These are phyloP conservation scores for Thraustochytrium sp. DNA, from an alignment of 352 stramenopile genomes.

Conservation along the genomic window DNA sequence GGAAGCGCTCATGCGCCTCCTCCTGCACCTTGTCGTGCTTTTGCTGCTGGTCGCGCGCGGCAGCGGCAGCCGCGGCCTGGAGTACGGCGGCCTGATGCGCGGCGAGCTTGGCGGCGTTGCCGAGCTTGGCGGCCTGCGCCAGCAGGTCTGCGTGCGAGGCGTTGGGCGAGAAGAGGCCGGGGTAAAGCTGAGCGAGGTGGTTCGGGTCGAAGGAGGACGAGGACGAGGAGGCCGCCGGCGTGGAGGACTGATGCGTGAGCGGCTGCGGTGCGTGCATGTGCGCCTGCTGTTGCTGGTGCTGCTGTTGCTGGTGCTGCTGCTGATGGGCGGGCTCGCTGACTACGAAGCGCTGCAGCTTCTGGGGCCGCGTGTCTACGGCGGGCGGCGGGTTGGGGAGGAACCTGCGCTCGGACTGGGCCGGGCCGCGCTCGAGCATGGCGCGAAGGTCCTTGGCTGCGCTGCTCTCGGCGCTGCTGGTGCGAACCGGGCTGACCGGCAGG, in stretches of 20 bases:
- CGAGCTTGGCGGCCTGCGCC: background rate
- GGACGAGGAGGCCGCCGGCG: no score
- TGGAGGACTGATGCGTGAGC: no score
- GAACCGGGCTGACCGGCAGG: background rate
- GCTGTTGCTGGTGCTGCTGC: background rate
- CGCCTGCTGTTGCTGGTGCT: background rate
- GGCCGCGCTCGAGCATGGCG: no score
- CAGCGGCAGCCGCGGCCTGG: background rate
- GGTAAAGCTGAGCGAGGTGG: no score
- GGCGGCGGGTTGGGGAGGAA: no score
- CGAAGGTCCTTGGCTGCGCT: no score
- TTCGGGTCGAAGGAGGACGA: no score
- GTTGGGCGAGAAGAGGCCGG: background rate
- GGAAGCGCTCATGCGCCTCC: no score
- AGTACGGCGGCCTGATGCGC: background rate
- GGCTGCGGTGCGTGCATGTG: background rate
- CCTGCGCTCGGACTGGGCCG: no score
- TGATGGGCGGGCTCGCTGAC: background rate
- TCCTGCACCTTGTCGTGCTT: background rate
- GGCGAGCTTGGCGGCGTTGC: background rate
- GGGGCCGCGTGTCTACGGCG: background rate
- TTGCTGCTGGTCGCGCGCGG: background rate
- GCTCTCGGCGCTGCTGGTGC: background rate
- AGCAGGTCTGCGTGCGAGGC: background rate
- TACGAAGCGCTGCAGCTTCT: background rate